Evolutionary conservation across 495 filamentous ascomycete genomes (phyloP).

Genomic region (Penicillium manginii): DNA sequence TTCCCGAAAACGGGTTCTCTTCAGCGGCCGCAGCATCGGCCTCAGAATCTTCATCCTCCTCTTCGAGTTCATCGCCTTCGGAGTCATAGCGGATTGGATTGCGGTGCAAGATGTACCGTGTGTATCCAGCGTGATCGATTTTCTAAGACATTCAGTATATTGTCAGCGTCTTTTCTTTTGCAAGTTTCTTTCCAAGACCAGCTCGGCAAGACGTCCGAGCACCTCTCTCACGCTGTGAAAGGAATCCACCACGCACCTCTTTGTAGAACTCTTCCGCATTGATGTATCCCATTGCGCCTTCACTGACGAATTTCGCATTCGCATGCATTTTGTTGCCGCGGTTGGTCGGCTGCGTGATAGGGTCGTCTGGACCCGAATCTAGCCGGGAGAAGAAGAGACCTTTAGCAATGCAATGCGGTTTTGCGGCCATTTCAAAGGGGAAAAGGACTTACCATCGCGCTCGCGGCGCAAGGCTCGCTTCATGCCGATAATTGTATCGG

Average conservation of each 20-base stretch:
- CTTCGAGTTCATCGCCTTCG: slow-evolving; percentile 79
- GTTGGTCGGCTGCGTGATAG: slow-evolving; percentile 78
- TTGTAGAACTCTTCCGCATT: slow-evolving; percentile 80
- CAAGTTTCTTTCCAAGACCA: slow-evolving; percentile 11
- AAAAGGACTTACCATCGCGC: slow-evolving; percentile 54
- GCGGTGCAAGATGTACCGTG: slow-evolving; percentile 77
- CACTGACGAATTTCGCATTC: slow-evolving; percentile 76
- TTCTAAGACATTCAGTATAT: slow-evolving; percentile 50
- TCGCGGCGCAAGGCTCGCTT: slow-evolving; percentile 69
- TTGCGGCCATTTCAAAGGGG: neutral
- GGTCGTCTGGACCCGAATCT: slow-evolving; percentile 89
- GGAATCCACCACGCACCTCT: slow-evolving; percentile 60
- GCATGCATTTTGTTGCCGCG: slow-evolving; percentile 90
- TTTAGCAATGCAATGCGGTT: slow-evolving; percentile 2
- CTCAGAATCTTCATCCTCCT: slow-evolving; percentile 77
- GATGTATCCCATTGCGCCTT: slow-evolving; percentile 71
- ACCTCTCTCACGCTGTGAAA: slow-evolving; percentile 9
- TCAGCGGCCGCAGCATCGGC: slow-evolving; percentile 71
- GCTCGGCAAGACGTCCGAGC: neutral
- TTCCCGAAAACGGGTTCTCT: slow-evolving; percentile 79
- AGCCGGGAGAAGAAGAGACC: neutral
- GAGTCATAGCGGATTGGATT: slow-evolving; percentile 79
- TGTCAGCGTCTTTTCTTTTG: slow-evolving; percentile 11
- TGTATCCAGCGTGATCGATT: slow-evolving; percentile 82
- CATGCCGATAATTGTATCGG: slow-evolving; percentile 76